Percentiles rank a stretch among this genome's conserved stretches.
These are phyloP conservation scores for Setomelanomma holmii DNA, from an alignment of 2,329 filamentous ascomycete genomes.

Conservation along the genomic window DNA sequence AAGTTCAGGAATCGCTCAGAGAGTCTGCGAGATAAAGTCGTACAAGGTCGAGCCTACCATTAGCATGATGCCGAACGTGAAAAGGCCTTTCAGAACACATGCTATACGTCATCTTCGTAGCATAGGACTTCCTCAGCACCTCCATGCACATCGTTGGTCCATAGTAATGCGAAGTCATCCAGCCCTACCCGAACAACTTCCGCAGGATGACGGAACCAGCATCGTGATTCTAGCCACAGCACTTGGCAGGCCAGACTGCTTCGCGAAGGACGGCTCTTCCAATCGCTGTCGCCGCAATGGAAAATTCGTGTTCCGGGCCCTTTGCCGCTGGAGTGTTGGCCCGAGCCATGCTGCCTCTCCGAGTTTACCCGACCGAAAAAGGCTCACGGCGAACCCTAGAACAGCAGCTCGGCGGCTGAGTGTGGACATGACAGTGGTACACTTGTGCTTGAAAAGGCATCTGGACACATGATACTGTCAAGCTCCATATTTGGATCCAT, in stretches of 20 bases:
- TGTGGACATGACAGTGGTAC: slow-evolving; percentile 14
- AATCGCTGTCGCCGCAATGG: slow-evolving; percentile 19
- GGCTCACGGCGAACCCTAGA: slow-evolving; percentile 18
- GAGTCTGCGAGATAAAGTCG: too few species aligned
- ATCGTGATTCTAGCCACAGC: slow-evolving; percentile 7
- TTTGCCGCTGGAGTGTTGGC: slow-evolving; percentile 23
- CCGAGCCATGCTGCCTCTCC: slow-evolving; percentile 16
- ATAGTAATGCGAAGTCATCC: neutral
- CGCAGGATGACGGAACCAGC: neutral
- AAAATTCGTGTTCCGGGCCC: slow-evolving; percentile 25
- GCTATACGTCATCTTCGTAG: too few species aligned
- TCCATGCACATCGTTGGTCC: neutral
- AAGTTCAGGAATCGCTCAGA: too few species aligned
- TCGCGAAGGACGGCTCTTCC: slow-evolving; percentile 19
- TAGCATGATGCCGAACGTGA: too few species aligned
- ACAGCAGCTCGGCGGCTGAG: neutral
- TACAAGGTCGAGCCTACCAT: too few species aligned
- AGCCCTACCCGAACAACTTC: neutral
- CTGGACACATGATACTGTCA: slow-evolving; percentile 21
- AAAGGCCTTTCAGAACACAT: too few species aligned
- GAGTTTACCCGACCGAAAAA: slow-evolving; percentile 29
- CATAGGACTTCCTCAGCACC: neutral
- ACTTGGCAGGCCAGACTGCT: slow-evolving; percentile 15
- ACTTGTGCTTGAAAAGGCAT: slow-evolving; percentile 24
- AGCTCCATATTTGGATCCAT: slow-evolving; percentile 22